Evolutionary conservation across 257 asterid species (phyloP).

Genomic region (Plantago major): DNA sequence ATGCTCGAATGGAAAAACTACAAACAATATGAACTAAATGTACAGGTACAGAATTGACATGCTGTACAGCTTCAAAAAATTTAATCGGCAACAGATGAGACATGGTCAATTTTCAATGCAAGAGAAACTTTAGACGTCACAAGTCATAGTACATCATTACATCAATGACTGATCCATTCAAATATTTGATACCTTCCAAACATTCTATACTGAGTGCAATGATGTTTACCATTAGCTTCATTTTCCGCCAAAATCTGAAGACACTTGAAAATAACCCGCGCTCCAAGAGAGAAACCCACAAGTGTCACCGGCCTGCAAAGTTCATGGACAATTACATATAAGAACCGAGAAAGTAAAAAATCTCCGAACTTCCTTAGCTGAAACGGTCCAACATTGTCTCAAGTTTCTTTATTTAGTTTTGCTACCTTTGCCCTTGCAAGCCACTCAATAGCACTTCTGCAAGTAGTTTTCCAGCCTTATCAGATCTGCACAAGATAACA

Average conservation of each 20-base stretch:
- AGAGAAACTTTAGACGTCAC: too few species aligned
- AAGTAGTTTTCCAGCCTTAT: conserved; percentile 85
- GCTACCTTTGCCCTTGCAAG: conserved; percentile 80
- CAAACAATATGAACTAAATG: too few species aligned
- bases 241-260: conserved; percentile 74
- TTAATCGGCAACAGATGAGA: too few species aligned
- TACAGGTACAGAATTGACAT: too few species aligned
- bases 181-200: not conserved
- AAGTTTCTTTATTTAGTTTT: conserved; percentile 7
- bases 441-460: conserved; percentile 87
- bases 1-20: too few species aligned
- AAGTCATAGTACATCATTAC: too few species aligned
- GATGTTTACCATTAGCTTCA: conserved; percentile 46
- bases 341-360: conserved; percentile 3
- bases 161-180: not conserved
- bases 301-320: conserved; percentile 94
- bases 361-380: not conserved
- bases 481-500: conserved; percentile 53
- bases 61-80: too few species aligned
- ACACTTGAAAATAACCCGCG: conserved; percentile 87
- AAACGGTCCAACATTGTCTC: not conserved
- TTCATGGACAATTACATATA: conserved; percentile 19
- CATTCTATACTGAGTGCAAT: conserved; percentile 7
- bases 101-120: too few species aligned
- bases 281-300: conserved; percentile 94